Conservation (phyloP, 2,329 filamentous ascomycete genomes). For the Colletotrichum aenigma region DNA sequence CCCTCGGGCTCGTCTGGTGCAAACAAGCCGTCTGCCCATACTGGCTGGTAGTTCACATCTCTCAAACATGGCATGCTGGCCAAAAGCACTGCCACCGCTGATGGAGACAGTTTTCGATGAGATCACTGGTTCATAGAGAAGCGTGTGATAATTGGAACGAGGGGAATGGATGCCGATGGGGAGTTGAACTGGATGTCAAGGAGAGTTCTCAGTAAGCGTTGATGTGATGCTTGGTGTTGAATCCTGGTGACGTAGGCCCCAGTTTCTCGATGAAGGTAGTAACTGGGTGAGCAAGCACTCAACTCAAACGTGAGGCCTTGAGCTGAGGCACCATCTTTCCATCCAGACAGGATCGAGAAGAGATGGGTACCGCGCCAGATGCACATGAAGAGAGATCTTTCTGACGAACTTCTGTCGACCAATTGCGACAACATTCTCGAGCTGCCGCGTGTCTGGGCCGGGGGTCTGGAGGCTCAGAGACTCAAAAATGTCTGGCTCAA, state of each 20-base stretch:
- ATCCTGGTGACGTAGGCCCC: too few relatives aligned
- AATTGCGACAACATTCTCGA: neutral
- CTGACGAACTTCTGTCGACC: neutral
- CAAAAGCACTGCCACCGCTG: neutral
- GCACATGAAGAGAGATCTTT: neutral
- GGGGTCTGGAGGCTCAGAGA: neutral
- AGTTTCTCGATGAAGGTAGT: neutral
- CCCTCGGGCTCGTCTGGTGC: too few relatives aligned
- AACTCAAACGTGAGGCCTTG: neutral
- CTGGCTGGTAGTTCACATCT: neutral
- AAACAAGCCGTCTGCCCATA: too few relatives aligned
- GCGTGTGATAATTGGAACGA: neutral
- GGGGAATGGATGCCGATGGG: rapidly evolving
- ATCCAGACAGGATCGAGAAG: neutral
- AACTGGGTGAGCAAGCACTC: neutral
- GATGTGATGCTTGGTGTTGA: neutral
- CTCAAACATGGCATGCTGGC: neutral
- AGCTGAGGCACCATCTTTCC: neutral
- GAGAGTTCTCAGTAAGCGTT: neutral
- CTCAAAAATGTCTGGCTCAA: neutral
- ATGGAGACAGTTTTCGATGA: neutral
- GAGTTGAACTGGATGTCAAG: neutral
- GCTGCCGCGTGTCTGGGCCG: neutral
- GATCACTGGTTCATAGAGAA: neutral
- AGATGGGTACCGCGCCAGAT: neutral